These are phyloP conservation scores for Pterocarpus santalinus DNA, from an alignment of 306 rosid species.

Conservation along the genomic window DNA sequence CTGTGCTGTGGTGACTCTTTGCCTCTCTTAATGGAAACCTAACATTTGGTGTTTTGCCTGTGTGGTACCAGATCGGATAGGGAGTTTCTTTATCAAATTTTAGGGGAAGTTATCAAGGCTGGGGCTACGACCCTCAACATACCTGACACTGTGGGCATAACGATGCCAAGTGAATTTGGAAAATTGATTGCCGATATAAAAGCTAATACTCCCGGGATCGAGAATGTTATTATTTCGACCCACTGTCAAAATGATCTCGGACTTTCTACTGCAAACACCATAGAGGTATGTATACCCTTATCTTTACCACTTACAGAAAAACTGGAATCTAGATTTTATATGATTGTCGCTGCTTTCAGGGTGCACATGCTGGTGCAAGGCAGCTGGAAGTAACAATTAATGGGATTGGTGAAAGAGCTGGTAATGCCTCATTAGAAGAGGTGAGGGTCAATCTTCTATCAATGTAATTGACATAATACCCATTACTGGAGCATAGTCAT, in stretches of 20 bases:
- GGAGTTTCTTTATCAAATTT: conserved; percentile 85
- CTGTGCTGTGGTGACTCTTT: neutral
- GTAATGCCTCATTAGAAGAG: conserved; percentile 98
- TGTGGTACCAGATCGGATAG: conserved; percentile 75
- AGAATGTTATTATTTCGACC: conserved; percentile 89
- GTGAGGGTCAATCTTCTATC: conserved; percentile 49
- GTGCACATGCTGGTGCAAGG: conserved; percentile 95
- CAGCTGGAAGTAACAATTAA: conserved; percentile 96
- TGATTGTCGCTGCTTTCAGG: conserved; percentile 65
- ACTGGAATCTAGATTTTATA: conserved; percentile 23
- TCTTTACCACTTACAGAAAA: neutral
- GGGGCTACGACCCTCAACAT: conserved; percentile 98
- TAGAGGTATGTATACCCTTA: conserved; percentile 59
- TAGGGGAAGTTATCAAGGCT: conserved; percentile 91
- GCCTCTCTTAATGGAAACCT: neutral
- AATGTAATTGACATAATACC: conserved; percentile 22
- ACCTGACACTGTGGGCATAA: conserved; percentile 96
- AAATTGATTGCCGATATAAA: conserved; percentile 86
- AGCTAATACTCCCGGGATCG: conserved; percentile 88
- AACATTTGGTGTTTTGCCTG: neutral
- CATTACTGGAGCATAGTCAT: neutral
- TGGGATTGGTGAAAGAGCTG: conserved; percentile 99
- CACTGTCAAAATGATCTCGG: conserved; percentile 99
- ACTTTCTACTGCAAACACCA: conserved; percentile 89
- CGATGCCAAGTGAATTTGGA: conserved; percentile 74